phyloP scores from a whole-genome alignment of 1,284 basidiomycete genomes.

The Ganoderma sp. region DNA sequence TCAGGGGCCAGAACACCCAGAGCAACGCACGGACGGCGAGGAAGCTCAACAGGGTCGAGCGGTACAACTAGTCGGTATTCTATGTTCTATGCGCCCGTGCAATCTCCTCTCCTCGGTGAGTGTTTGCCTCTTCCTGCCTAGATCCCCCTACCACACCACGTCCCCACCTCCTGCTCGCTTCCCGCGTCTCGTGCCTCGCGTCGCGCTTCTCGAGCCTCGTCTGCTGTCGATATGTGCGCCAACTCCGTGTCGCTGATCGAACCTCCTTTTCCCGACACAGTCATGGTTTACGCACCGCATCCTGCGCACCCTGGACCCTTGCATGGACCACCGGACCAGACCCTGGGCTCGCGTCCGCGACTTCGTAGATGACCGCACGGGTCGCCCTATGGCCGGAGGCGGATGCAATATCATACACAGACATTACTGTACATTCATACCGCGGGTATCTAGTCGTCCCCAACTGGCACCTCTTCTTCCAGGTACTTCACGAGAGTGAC shows the following conservation, averaged over 20 bases:
- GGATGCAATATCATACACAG: constrained; percentile 16
- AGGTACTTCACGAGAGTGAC: constrained; percentile 91
- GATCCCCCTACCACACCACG: neutral
- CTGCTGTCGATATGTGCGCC: neutral
- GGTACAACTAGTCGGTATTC: constrained; percentile 37
- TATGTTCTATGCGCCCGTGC: neutral
- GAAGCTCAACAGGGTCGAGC: constrained; percentile 79
- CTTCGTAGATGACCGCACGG: neutral
- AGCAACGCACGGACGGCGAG: constrained; percentile 86
- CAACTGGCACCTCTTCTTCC: constrained; percentile 91
- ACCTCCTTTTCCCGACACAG: constrained; percentile 10
- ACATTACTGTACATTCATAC: constrained; percentile 32
- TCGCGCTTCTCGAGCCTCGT: neutral
- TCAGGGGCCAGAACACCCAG: constrained; percentile 89
- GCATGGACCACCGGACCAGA: neutral
- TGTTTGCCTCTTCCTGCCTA: neutral
- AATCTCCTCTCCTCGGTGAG: constrained; percentile 9
- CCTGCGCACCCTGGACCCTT: constrained; percentile 11
- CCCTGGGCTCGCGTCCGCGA: neutral
- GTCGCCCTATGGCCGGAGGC: neutral
- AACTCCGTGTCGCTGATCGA: constrained; percentile 17
- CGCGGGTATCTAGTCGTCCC: constrained; percentile 64
- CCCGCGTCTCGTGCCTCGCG: neutral
- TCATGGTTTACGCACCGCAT: constrained; percentile 3
- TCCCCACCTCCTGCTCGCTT: neutral